Base-by-base conservation (phyloP, 306 rosid species). In the Castanea sativa region DNA sequence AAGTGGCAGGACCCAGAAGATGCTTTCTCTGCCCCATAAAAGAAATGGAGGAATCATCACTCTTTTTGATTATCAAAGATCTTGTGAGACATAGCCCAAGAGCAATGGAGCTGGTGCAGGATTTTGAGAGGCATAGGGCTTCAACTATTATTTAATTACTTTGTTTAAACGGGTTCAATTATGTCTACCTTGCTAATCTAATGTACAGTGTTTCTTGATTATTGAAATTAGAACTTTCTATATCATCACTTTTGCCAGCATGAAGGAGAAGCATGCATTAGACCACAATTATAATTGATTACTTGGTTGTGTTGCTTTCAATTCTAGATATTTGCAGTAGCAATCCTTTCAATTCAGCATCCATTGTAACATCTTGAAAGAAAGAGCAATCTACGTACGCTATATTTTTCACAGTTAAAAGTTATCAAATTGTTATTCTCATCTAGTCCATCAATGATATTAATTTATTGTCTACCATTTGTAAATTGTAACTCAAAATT, bases 11-110 rank as follows among this genome's bases (percentile, higher is more conserved):
- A 88, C 84, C 88, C 78, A 49, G 84, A 87, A 27, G 94, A 87
- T 52, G 76, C 58, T 16, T 93, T 93, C 85, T 85, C 88, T 73
- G 75, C 89, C 68, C 92, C 96, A 63, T 92, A 76, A 68, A n/a
- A 33, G 51, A 21, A 67, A 67, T 35, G 71, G 3, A 19, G 71
- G 71, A 67, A 25, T 63, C 30, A 63, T 15, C 69, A 14, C 69
- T 14, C 25, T 27, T 27, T 27, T 63, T 35, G 41, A 1, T 30
- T 20, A 63, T 21, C 18, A 23, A 59, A 12, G 10, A 27, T 63
- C 69, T 29, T 63, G 69, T 5, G 43, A 63, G 43, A 30, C 41
- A 13, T 13, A 12, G 3, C 38, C 14, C 45, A 67, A 20, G n/a
- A n/a, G 7, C 14, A 19, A 29, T 4, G 70, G 45, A 67, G 33